These are phyloP conservation scores for Suhomyces maxii DNA, from an alignment of 1,139 yeast genomes.

Conservation along the genomic window DNA sequence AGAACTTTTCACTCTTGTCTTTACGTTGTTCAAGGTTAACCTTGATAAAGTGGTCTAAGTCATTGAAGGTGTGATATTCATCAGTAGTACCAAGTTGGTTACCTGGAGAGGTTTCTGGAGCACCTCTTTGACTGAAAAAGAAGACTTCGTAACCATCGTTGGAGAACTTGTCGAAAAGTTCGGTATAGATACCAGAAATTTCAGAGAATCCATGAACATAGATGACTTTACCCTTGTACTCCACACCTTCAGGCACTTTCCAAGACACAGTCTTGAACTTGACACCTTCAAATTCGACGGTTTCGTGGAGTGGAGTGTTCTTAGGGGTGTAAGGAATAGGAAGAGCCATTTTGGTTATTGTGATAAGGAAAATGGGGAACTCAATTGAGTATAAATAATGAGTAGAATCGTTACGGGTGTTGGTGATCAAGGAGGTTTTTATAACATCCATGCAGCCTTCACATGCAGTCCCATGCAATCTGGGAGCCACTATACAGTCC, in stretches of 20 bases:
- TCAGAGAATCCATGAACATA: constrained; percentile 86
- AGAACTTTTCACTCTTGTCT: constrained; percentile 43
- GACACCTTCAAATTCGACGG: constrained; percentile 36
- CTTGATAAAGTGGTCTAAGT: constrained; percentile 65
- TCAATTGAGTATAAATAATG: too few species aligned
- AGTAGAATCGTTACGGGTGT: too few species aligned
- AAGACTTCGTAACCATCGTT: constrained; percentile 69
- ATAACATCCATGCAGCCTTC: too few species aligned
- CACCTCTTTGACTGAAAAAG: constrained; percentile 86
- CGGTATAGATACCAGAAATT: constrained; percentile 52
- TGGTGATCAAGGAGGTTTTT: neutral
- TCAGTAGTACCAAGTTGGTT: constrained; percentile 63
- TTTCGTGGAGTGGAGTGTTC: constrained; percentile 31
- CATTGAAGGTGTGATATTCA: constrained; percentile 63
- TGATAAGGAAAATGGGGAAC: too few species aligned
- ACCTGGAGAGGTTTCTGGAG: constrained; percentile 72
- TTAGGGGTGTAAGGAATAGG: constrained; percentile 37
- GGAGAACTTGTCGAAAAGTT: constrained; percentile 59
- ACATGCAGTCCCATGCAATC: too few species aligned
- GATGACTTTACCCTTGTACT: constrained; percentile 55
- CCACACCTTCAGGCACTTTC: constrained; percentile 36
- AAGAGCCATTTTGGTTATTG: neutral
- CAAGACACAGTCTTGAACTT: constrained; percentile 42
- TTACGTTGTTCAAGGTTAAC: constrained; percentile 26
- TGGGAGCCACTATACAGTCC: too few species aligned